Base-by-base conservation (phyloP, 2,329 filamentous ascomycete genomes). In the Neonectria ditissima region DNA sequence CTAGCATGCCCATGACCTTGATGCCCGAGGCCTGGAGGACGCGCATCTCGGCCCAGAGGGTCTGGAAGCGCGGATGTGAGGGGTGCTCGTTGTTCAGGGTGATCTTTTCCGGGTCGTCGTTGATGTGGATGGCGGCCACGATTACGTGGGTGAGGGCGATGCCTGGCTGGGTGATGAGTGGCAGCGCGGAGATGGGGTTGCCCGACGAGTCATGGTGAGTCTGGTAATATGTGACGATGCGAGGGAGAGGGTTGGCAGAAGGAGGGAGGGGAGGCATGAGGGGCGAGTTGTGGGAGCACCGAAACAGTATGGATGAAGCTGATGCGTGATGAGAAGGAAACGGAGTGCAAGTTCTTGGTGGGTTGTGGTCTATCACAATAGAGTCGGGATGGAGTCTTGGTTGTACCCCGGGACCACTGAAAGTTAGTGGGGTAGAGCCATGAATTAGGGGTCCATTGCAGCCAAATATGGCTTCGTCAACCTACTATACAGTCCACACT, bases 1-100 rank as follows among this genome's bases (percentile, higher is more conserved):
- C 94, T 2, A 97, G 83, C 92, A 97, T 96, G 58, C 88, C 92
- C 75, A 97, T 84, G 13, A 97, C 88, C 72, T 91, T 93, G 66
- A 97, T 84, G 44, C 93, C 93, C 7, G 85, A 84, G 2, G 86
- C 86, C 76, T 96, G 91, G 6, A 97, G 81, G 66, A 89, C 82
- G 8, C 86, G 84, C 9, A 93, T 87, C 77, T 97, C 94, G 22
- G 86, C 86, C 93, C 94, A 97, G 37, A 97, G 83, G 1, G 88
- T 87, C 32, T 87, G 81, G 78, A 91, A 95, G 68, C 88, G 86
- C 5, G 87, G 78, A 69, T 92, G 80, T n/a, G 86, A 80, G 0
- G 92, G 92, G 0, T 84, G 83, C 75, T 93, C 87, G 78, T 97
- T 90, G 77, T 97, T 97, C 67, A 97, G 86, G 0, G 90, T 92